These are phyloP conservation scores for Fusarium citri DNA, from an alignment of 2,329 filamentous ascomycete genomes.

Conservation along the genomic window DNA sequence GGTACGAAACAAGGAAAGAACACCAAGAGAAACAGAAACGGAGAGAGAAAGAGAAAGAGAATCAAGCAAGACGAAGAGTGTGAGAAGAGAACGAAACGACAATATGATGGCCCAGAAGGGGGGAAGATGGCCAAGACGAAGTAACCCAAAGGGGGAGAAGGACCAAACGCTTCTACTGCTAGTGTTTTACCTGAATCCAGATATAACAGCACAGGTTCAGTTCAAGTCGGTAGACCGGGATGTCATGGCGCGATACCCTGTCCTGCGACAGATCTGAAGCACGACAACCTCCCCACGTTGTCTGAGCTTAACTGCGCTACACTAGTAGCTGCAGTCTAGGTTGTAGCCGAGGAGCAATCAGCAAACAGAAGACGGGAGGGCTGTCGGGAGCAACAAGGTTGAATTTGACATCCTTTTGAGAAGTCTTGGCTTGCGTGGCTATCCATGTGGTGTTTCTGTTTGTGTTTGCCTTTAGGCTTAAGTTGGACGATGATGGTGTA, in stretches of 20 bases:
- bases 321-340: slow-evolving; percentile 13
- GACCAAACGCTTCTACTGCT: slow-evolving; percentile 33
- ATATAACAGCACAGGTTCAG: slow-evolving; percentile 33
- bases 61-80: slow-evolving; percentile 30
- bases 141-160: slow-evolving; percentile 26
- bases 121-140: neutral
- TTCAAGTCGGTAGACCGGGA: slow-evolving; percentile 36
- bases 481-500: slow-evolving; percentile 12
- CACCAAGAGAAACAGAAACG: slow-evolving; percentile 33
- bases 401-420: slow-evolving; percentile 31
- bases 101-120: slow-evolving; percentile 22
- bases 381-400: slow-evolving; percentile 9
- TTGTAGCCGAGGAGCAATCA: slow-evolving; percentile 1
- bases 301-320: slow-evolving; percentile 33
- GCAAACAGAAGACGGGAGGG: slow-evolving; percentile 7
- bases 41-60: slow-evolving; percentile 33
- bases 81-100: slow-evolving; percentile 39
- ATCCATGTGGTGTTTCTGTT: slow-evolving; percentile 7
- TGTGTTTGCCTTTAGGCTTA: slow-evolving; percentile 16
- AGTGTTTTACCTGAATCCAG: slow-evolving; percentile 42
- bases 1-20: slow-evolving; percentile 33
- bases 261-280: slow-evolving; percentile 63
- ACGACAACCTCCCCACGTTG: slow-evolving; percentile 47
- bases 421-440: slow-evolving; percentile 25
- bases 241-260: slow-evolving; percentile 48